Percentiles rank a stretch among this genome's conserved stretches.
Conservation (phyloP, 2,329 filamentous ascomycete species). For the Sclerotinia borealis region DNA sequence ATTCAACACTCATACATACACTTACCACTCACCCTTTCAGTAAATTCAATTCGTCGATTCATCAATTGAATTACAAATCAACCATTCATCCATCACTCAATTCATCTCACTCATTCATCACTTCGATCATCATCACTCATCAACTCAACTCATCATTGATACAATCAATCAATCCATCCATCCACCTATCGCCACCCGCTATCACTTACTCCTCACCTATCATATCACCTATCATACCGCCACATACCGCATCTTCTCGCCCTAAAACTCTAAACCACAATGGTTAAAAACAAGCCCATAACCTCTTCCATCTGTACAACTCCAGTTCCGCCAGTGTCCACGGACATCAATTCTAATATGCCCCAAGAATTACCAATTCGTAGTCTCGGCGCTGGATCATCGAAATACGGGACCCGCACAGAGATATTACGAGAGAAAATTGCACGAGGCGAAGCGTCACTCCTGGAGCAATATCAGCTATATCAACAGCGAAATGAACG, state of each 20-base stretch:
- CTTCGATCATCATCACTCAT: background rate
- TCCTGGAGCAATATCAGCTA: too few species aligned
- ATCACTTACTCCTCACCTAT: background rate
- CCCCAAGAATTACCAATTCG: background rate
- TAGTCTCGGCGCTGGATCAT: background rate
- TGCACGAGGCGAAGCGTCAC: too few species aligned
- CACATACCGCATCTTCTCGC: too few species aligned
- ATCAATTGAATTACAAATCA: background rate
- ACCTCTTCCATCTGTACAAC: background rate
- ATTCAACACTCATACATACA: too few species aligned
- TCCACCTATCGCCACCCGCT: background rate
- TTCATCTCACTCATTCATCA: background rate
- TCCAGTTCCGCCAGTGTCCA: background rate
- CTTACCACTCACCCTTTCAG: background rate
- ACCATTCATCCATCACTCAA: background rate
- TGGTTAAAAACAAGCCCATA: background rate
- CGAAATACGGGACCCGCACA: too few species aligned
- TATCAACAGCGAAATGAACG: too few species aligned
- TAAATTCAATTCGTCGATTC: background rate
- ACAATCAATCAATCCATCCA: slow-evolving; percentile 17
- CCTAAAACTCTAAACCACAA: background rate
- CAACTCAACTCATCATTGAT: background rate
- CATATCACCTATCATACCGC: background rate
- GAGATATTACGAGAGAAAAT: too few species aligned
- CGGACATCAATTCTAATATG: too few species aligned